These are phyloP conservation scores for Trametes elegans DNA, from an alignment of 768 basidiomycete species.

Conservation along the genomic window DNA sequence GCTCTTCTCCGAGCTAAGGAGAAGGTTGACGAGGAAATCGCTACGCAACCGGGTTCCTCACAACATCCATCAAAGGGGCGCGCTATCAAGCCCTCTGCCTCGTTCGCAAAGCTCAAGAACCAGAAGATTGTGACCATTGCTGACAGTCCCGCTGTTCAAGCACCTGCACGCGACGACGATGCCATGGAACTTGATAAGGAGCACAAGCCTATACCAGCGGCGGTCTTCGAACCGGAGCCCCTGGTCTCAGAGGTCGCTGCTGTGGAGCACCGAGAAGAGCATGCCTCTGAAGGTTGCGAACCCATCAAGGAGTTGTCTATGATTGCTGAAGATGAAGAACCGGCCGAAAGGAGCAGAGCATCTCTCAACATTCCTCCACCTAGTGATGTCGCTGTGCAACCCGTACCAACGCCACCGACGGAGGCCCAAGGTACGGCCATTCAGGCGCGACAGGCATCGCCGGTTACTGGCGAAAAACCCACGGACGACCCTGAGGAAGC, in stretches of 20 bases:
- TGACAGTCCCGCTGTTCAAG: slow-evolving; percentile 16
- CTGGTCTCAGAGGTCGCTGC: not conserved
- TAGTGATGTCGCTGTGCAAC: not conserved
- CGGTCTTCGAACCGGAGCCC: not conserved
- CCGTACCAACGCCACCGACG: too few relatives aligned
- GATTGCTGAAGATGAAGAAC: slow-evolving; percentile 72
- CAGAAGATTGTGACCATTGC: slow-evolving; percentile 21
- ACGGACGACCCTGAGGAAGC: too few relatives aligned
- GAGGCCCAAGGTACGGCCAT: too few relatives aligned
- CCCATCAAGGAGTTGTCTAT: slow-evolving; percentile 53
- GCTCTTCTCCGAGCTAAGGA: slow-evolving; percentile 33
- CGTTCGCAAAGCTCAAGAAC: slow-evolving; percentile 8
- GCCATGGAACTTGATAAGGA: not conserved
- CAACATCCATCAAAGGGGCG: not conserved
- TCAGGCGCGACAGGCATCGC: not conserved
- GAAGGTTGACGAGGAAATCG: not conserved
- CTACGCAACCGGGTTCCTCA: not conserved
- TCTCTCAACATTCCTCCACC: not conserved
- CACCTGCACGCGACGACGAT: not conserved
- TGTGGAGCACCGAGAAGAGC: not conserved
- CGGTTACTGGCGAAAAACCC: not conserved
- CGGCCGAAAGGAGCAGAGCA: slow-evolving; percentile 37
- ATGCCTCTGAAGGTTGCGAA: not conserved
- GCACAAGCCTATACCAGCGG: slow-evolving; percentile 1
- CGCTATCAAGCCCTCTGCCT: not conserved